Evolutionary conservation across 2,329 filamentous ascomycete species (phyloP), one percentile per base, ranked within the genome.

Genomic region (Penicillium sp.): DNA sequence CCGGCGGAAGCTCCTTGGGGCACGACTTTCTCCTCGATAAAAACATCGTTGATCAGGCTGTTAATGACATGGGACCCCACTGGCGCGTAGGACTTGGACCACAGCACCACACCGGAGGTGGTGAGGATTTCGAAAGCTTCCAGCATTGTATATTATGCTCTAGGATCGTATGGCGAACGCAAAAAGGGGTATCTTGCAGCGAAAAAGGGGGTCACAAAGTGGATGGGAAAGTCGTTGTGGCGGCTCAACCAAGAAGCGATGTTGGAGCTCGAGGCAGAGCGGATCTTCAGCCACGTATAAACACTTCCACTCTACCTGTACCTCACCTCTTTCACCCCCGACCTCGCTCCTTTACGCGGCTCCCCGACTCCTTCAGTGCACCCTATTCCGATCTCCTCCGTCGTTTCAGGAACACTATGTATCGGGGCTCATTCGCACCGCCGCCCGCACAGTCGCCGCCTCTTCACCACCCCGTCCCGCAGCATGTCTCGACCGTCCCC

Each of bases 91-190:
- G 84, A 86, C 68, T 88, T 86, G 54, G 92, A 96, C 93, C 93
- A 98, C 47, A 98, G 82, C 50, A 98, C 93, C 55, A 98, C 91
- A 49, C 93, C 93, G 3, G 91, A 95, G 32, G 92, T 95, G 53
- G 92, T 96, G 54, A 98, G 74, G 59, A 98, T 93, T 73, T 98
- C 92, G 70, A 98, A 98, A 13, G 88, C 87, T 76, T 98, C 93
- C 73, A 98, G 76, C 92, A 97, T 97, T 50, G 60, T 50, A 37
- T 42, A 6, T 41, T 39, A 29, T 6, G 27, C 25, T 42, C 23
- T 9, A 10, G 20, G n/a, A 32, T 32, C 6, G 12, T 40, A 24
- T 32, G 15, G 53, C 51, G 31, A 18, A 35, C 44, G 31, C 35
- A 35, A 40, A 57, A 47, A 41, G 47, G 50, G 47, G 46, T 50